Conservation (phyloP, 2,329 filamentous ascomycete species). For the Pseudocercospora fuligena region DNA sequence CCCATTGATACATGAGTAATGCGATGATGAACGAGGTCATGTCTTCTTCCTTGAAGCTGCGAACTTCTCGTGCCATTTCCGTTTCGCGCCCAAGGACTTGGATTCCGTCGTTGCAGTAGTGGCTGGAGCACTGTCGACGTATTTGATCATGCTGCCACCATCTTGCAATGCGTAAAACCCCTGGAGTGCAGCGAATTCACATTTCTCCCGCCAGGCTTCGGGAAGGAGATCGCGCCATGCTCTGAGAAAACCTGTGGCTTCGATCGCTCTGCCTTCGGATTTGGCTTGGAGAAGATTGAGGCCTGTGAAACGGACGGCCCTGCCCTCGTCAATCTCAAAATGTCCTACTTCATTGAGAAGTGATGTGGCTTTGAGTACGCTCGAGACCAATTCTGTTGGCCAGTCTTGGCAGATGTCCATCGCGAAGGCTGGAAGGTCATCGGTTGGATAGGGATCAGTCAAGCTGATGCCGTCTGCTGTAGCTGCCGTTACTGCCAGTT, state of each 20-base stretch:
- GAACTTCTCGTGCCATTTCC: constrained; percentile 48
- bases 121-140: constrained; percentile 22
- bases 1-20: neutral
- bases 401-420: constrained; percentile 42
- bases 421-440: constrained; percentile 23
- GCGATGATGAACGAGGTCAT: constrained; percentile 6
- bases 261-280: constrained; percentile 29
- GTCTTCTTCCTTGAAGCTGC: constrained; percentile 38
- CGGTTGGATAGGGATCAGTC: constrained; percentile 43
- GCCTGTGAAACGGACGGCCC: constrained; percentile 33
- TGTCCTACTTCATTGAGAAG: constrained; percentile 24
- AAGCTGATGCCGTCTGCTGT: constrained; percentile 49
- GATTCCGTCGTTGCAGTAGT: constrained; percentile 17
- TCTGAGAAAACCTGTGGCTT: constrained; percentile 40
- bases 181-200: constrained; percentile 34
- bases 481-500: constrained; percentile 47
- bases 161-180: constrained; percentile 32
- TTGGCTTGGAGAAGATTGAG: constrained; percentile 30
- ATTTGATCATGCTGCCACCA: constrained; percentile 29
- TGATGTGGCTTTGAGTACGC: constrained; percentile 41
- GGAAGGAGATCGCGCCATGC: constrained; percentile 45
- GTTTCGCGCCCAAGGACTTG: constrained; percentile 38
- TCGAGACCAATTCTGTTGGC: constrained; percentile 40
- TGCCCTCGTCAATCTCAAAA: constrained; percentile 37
- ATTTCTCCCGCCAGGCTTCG: constrained; percentile 38